phyloP scores from a whole-genome alignment of 768 basidiomycete genomes.

The Tylopilus intermedius region DNA sequence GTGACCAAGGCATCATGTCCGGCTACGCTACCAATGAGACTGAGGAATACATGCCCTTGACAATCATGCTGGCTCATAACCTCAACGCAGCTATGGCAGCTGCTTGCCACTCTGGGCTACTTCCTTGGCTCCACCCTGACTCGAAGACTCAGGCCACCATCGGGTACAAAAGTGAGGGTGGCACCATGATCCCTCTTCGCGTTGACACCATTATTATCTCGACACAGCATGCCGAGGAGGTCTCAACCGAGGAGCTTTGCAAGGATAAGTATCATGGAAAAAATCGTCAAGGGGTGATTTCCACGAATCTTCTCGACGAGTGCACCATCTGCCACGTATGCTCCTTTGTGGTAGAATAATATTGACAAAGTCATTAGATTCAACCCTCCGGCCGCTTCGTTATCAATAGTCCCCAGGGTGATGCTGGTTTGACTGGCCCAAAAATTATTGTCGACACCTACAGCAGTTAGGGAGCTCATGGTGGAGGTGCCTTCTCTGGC shows the following conservation, averaged over 20 bases:
- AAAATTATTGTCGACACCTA: constrained; percentile 99
- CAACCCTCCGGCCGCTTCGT: constrained; percentile 99
- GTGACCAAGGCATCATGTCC: constrained; percentile 99
- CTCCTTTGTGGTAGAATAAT: constrained; percentile 1
- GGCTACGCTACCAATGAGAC: constrained; percentile 97
- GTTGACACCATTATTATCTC: constrained; percentile 98
- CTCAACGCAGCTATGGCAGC: constrained; percentile 93
- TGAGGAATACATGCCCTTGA: constrained; percentile 94
- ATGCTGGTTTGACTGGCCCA: constrained; percentile 97
- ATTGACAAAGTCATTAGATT: constrained; percentile 49
- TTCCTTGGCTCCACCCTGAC: constrained; percentile 94
- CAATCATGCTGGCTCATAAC: constrained; percentile 96
- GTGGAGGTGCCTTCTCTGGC: constrained; percentile 98
- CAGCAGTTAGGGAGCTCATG: constrained; percentile 99
- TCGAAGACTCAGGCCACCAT: constrained; percentile 99
- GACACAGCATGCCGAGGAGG: constrained; percentile 94
- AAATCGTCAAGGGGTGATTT: constrained; percentile 94
- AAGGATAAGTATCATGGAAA: constrained; percentile 85
- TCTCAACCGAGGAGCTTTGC: constrained; percentile 88
- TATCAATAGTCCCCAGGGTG: constrained; percentile 99
- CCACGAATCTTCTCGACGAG: constrained; percentile 83
- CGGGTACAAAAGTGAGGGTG: constrained; percentile 98
- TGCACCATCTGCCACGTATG: constrained; percentile 90
- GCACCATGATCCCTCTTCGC: constrained; percentile 91
- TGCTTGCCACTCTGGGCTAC: constrained; percentile 77